Conservation (phyloP, 495 filamentous ascomycete genomes). For the Daldinia caldariorum region DNA sequence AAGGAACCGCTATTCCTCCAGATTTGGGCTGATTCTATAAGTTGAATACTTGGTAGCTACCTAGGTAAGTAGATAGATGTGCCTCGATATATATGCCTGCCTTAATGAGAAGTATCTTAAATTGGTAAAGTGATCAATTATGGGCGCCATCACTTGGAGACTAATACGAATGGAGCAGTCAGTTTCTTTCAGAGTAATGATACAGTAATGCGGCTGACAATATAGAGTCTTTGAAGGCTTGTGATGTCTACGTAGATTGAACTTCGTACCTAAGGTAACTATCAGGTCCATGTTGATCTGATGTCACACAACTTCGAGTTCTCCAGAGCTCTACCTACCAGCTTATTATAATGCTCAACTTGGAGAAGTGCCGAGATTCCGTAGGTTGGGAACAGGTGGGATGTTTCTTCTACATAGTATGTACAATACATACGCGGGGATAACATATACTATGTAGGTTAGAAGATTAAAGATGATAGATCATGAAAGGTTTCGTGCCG, state of each 20-base stretch:
- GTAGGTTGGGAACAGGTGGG: neutral
- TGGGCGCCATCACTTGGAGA: neutral
- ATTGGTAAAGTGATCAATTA: neutral
- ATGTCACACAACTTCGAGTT: neutral
- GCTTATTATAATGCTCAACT: neutral
- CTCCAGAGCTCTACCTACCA: neutral
- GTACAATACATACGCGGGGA: slow-evolving; percentile 1
- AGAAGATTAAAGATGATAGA: slow-evolving; percentile 25
- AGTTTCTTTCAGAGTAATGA: neutral
- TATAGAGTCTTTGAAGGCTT: neutral
- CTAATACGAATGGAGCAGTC: neutral
- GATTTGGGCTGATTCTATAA: slow-evolving; percentile 1
- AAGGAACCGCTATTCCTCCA: neutral
- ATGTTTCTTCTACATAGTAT: neutral
- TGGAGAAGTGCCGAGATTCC: neutral
- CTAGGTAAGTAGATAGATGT: no score
- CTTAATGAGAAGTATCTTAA: neutral
- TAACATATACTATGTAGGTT: slow-evolving; percentile 5
- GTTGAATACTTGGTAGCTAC: neutral
- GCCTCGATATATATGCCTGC: neutral
- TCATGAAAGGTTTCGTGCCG: slow-evolving; percentile 24
- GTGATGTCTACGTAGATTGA: neutral
- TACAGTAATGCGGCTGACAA: neutral
- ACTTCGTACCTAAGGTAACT: neutral
- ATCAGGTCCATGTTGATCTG: neutral